phyloP scores from a whole-genome alignment of 2,329 filamentous ascomycete genomes.

The Pseudocercospora vitis region DNA sequence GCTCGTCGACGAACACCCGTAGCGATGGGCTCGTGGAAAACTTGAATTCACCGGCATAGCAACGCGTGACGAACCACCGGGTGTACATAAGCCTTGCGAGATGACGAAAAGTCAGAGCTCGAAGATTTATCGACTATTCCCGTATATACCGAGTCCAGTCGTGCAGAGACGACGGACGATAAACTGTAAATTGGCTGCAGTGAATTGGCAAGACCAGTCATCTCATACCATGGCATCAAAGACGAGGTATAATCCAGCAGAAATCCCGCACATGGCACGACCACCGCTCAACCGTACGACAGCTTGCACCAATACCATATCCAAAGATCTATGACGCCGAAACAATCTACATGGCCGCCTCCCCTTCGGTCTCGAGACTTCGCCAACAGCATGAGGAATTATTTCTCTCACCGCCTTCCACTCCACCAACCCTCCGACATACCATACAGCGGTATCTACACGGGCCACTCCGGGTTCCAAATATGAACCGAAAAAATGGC shows the following conservation, averaged over 20 bases:
- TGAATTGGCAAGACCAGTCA: too few species aligned
- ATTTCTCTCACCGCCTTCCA: slow-evolving; percentile 31
- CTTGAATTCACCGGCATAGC: neutral
- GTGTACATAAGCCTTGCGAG: neutral
- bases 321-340: slow-evolving; percentile 40
- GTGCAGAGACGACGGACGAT: too few species aligned
- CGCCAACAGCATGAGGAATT: slow-evolving; percentile 31
- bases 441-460: slow-evolving; percentile 38
- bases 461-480: slow-evolving; percentile 37
- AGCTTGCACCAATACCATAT: neutral
- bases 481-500: slow-evolving; percentile 38
- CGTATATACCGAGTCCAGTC: too few species aligned
- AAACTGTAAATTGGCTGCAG: too few species aligned
- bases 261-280: too few species aligned
- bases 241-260: too few species aligned
- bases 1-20: too few species aligned
- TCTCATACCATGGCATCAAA: too few species aligned
- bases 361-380: slow-evolving; percentile 38
- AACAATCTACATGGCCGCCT: slow-evolving; percentile 37
- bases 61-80: neutral
- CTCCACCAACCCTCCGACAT: slow-evolving; percentile 39
- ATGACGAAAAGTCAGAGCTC: too few species aligned
- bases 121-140: too few species aligned
- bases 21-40: too few species aligned
- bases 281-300: neutral